Conservation (phyloP, 129 eudicot genomes). For the Helianthus tuberosus region DNA sequence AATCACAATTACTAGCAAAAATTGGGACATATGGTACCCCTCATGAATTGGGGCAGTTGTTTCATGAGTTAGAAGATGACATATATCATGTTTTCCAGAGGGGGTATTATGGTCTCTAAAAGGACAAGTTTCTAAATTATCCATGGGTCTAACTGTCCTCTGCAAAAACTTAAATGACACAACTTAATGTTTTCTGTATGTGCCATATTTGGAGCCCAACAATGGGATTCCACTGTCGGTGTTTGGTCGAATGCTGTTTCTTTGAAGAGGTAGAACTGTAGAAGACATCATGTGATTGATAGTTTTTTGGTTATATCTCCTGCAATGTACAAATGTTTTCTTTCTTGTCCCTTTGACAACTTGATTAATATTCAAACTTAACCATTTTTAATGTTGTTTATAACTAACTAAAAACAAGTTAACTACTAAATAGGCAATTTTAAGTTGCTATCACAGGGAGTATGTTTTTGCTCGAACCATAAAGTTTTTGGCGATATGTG, state of each 20-base stretch:
- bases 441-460: background rate
- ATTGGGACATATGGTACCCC: slow-evolving; percentile 25
- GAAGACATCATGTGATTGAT: background rate
- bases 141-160: slow-evolving; percentile 28
- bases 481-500: background rate
- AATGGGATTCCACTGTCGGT: slow-evolving; percentile 30
- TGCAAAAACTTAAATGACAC: slow-evolving; percentile 19
- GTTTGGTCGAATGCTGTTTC: slow-evolving; percentile 27
- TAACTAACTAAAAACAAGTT: background rate
- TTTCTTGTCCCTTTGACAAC: background rate
- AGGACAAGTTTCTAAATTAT: slow-evolving; percentile 24
- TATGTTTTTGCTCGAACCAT: background rate
- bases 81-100: slow-evolving; percentile 23
- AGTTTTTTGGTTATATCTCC: background rate
- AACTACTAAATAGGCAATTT: background rate
- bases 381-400: background rate
- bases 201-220: slow-evolving; percentile 19
- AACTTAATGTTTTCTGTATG: slow-evolving; percentile 20
- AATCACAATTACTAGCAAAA: slow-evolving; percentile 14
- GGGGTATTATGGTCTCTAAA: slow-evolving; percentile 31
- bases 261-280: background rate
- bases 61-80: slow-evolving; percentile 9
- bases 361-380: background rate
- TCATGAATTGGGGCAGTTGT: slow-evolving; percentile 22
- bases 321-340: background rate